Evolutionary conservation across 1,284 basidiomycete genomes (phyloP).

Genomic region (Phlebopus sp.): DNA sequence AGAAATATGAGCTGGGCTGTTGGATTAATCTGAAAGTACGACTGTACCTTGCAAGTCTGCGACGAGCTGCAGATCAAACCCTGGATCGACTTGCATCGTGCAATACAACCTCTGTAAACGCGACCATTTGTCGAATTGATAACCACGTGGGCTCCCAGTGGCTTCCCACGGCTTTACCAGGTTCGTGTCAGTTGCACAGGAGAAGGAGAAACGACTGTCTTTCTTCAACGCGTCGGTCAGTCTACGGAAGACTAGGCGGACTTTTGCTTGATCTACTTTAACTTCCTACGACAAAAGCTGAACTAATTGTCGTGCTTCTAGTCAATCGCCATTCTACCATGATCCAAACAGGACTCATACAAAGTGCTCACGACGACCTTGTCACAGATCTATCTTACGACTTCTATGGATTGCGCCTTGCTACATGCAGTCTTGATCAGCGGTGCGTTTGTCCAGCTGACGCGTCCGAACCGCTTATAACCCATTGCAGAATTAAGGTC

Average conservation of each 20-base stretch:
- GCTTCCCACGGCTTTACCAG: too few species aligned
- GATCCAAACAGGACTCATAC: constrained; percentile 74
- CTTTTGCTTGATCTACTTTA: too few species aligned
- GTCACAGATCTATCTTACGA: constrained; percentile 85
- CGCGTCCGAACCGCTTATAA: constrained; percentile 7
- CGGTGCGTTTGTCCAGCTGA: constrained; percentile 40
- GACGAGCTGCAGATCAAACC: constrained; percentile 22
- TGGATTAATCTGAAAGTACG: background rate
- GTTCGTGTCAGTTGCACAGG: too few species aligned
- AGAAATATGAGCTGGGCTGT: background rate
- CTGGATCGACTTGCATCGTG: constrained; percentile 25
- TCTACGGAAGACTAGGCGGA: too few species aligned
- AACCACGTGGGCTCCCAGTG: too few species aligned
- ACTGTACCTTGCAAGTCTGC: constrained; percentile 31
- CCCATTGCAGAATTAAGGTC: constrained; percentile 61
- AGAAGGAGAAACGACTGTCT: too few species aligned
- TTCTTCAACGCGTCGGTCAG: too few species aligned
- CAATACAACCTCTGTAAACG: too few species aligned
- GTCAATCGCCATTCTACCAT: constrained; percentile 32
- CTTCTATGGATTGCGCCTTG: constrained; percentile 81
- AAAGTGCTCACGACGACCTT: constrained; percentile 73
- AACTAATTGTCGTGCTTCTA: too few species aligned
- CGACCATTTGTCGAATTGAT: too few species aligned
- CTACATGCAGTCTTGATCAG: constrained; percentile 77
- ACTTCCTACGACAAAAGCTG: too few species aligned